A percentile compares a stretch with the other conserved stretches of the same genome.
Evolutionary conservation across 1,284 basidiomycete species (phyloP).

Genomic region (Boletus sp.): DNA sequence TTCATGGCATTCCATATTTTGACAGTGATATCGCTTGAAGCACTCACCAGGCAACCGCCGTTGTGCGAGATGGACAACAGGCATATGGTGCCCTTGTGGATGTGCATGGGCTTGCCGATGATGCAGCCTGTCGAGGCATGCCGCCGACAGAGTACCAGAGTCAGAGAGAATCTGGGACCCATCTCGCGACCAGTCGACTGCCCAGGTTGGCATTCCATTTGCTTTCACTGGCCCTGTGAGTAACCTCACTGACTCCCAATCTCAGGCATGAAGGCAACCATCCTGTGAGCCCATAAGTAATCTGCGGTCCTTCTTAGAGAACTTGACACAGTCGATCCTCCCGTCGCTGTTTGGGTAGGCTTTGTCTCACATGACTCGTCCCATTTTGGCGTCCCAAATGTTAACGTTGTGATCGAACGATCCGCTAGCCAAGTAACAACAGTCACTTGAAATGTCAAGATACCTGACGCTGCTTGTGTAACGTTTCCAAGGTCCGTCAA

Average conservation of each 20-base stretch:
- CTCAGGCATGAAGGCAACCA: conserved; percentile 35
- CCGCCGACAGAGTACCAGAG: conserved; percentile 32
- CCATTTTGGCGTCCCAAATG: conserved; percentile 35
- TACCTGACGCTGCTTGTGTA: conserved; percentile 36
- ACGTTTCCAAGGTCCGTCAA: conserved; percentile 30
- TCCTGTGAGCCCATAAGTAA: conserved; percentile 37
- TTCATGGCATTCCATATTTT: conserved; percentile 38
- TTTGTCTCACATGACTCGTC: conserved; percentile 30
- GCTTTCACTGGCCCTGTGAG: conserved; percentile 33
- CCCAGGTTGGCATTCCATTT: conserved; percentile 32
- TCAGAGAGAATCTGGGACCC: conserved; percentile 34
- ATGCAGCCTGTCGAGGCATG: conserved; percentile 25
- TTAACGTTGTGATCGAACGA: conserved; percentile 39
- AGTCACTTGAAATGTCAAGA: conserved; percentile 35
- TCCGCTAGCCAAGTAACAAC: conserved; percentile 35
- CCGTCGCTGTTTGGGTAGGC: conserved; percentile 28
- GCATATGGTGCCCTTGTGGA: conserved; percentile 33
- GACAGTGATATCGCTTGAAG: conserved; percentile 35
- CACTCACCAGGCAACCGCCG: conserved; percentile 32
- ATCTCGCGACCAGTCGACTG: conserved; percentile 37
- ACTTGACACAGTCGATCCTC: conserved; percentile 37
- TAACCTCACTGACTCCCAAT: conserved; percentile 30
- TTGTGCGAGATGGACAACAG: conserved; percentile 35
- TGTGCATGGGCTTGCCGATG: conserved; percentile 31
- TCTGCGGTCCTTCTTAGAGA: conserved; percentile 29